These are phyloP conservation scores for Didymella exigua DNA, from an alignment of 2,329 filamentous ascomycete species.

Conservation along the genomic window DNA sequence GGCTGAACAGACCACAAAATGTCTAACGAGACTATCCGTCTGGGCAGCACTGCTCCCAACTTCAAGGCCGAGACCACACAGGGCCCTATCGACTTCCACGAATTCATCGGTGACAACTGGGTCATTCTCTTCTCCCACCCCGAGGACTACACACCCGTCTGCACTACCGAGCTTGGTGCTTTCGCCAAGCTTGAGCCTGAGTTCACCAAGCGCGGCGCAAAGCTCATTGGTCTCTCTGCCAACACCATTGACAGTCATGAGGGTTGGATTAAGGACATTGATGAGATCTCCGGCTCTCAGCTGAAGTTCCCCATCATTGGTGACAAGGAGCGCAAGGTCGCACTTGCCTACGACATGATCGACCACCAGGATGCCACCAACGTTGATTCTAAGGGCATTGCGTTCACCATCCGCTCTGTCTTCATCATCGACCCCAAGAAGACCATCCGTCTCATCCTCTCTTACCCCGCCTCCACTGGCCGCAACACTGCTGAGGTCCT, in stretches of 20 bases:
- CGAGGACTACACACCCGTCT: constrained; percentile 64
- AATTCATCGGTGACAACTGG: constrained; percentile 73
- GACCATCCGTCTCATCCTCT: constrained; percentile 66
- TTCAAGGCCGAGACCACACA: constrained; percentile 71
- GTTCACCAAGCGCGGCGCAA: constrained; percentile 66
- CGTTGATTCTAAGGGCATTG: constrained; percentile 61
- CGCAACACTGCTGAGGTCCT: constrained; percentile 61
- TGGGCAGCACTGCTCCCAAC: constrained; percentile 70
- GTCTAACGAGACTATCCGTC: constrained; percentile 59
- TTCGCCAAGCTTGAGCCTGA: constrained; percentile 69
- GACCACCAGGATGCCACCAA: constrained; percentile 64
- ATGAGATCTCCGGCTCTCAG: constrained; percentile 56
- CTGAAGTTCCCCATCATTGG: constrained; percentile 60
- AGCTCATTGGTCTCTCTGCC: constrained; percentile 64
- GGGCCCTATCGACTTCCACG: constrained; percentile 72
- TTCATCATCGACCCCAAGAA: constrained; percentile 70
- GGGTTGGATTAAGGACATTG: constrained; percentile 60
- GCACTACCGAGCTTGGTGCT: constrained; percentile 68
- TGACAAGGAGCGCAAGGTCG: constrained; percentile 60
- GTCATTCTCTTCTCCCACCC: constrained; percentile 75
- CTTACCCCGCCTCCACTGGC: constrained; percentile 67
- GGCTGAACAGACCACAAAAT: constrained; percentile 29
- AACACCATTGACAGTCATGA: constrained; percentile 59
- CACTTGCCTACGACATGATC: constrained; percentile 59
- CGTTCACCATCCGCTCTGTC: constrained; percentile 69